Percentiles rank a stretch among this genome's conserved stretches.
These are phyloP conservation scores for Aspergillus glaucus DNA, from an alignment of 2,329 filamentous ascomycete genomes.

Conservation along the genomic window DNA sequence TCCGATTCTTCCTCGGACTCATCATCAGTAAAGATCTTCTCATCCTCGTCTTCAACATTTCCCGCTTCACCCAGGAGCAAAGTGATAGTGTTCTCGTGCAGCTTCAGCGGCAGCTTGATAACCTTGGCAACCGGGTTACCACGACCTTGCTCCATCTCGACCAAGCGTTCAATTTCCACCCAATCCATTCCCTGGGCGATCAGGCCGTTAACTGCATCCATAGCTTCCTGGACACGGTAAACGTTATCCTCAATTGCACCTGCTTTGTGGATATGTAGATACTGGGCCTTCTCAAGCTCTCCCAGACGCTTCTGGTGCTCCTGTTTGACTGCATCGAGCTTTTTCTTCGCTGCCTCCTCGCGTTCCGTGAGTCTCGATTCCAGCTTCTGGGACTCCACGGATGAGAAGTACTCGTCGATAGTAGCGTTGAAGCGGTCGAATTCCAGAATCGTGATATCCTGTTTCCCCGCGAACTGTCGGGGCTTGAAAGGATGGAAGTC, in stretches of 20 bases:
- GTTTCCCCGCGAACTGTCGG: conserved; percentile 65
- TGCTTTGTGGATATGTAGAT: conserved; percentile 79
- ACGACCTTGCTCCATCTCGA: conserved; percentile 76
- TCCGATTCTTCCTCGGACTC: conserved; percentile 49
- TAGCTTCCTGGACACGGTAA: conserved; percentile 85
- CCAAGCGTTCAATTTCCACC: conserved; percentile 80
- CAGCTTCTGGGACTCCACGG: conserved; percentile 86
- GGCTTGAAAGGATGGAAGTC: conserved; percentile 94
- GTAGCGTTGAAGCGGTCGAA: conserved; percentile 86
- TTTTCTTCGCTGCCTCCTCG: conserved; percentile 73
- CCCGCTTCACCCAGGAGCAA: conserved; percentile 68
- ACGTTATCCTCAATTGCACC: conserved; percentile 85
- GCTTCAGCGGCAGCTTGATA: conserved; percentile 79
- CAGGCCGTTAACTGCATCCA: conserved; percentile 86
- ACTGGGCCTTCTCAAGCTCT: conserved; percentile 72
- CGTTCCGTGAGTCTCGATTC: conserved; percentile 76
- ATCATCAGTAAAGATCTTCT: conserved; percentile 57
- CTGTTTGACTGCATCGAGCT: conserved; percentile 73
- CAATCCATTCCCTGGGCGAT: conserved; percentile 95
- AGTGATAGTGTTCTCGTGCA: conserved; percentile 84
- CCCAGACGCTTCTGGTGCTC: conserved; percentile 83
- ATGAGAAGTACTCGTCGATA: conserved; percentile 96
- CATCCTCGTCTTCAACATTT: conserved; percentile 58
- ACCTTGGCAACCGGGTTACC: conserved; percentile 79
- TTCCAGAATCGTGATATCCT: conserved; percentile 61